A percentile compares a stretch with the other conserved stretches of the same genome.
Conservation (phyloP, 306 rosid species). For the Quercus parvula region DNA sequence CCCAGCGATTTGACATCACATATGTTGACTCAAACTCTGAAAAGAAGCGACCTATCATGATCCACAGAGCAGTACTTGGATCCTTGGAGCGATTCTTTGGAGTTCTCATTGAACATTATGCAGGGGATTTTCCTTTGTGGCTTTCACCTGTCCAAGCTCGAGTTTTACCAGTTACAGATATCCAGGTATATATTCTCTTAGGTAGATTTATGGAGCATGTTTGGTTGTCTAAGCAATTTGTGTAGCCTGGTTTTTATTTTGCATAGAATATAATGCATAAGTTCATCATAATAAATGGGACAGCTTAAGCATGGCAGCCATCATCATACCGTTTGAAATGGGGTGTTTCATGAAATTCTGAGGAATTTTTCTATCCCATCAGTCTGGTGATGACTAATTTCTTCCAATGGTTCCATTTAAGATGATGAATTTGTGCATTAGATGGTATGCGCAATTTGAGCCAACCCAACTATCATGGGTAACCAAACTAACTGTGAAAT, state of each 20-base stretch:
- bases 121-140: conserved; percentile 97
- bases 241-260: background rate
- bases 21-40: conserved; percentile 82
- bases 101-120: conserved; percentile 92
- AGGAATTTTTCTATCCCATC: background rate
- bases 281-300: background rate
- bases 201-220: background rate
- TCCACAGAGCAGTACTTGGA: conserved; percentile 98
- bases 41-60: conserved; percentile 85
- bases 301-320: background rate
- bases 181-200: conserved; percentile 57
- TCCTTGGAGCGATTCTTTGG: conserved; percentile 95
- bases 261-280: background rate
- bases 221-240: background rate
- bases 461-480: background rate
- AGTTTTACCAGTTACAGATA: conserved; percentile 82
- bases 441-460: background rate
- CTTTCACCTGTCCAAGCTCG: conserved; percentile 94
- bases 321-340: background rate
- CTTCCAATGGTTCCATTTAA: background rate
- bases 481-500: background rate
- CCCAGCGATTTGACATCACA: conserved; percentile 88
- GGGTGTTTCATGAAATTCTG: background rate
- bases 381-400: background rate
- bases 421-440: background rate